A percentile compares a stretch with the other conserved stretches of the same genome.
These are phyloP conservation scores for Pleurotus platypus DNA, from an alignment of 768 basidiomycete genomes.

Conservation along the genomic window DNA sequence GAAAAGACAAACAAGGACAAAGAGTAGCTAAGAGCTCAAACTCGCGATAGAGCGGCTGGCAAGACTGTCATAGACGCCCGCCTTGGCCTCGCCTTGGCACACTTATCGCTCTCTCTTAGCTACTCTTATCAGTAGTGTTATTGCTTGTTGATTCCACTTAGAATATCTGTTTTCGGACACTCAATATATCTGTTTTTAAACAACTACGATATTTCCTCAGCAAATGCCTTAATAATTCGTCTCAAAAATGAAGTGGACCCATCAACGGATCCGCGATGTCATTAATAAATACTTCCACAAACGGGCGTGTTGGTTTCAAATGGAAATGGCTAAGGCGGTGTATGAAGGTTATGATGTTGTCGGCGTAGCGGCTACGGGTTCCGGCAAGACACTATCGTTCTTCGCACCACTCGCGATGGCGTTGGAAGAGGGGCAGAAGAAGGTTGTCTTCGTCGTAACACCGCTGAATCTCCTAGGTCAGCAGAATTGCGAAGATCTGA, in stretches of 20 bases:
- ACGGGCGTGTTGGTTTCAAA: constrained; percentile 15
- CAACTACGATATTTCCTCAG: no score
- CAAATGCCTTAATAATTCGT: no score
- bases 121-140: no score
- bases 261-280: constrained; percentile 3
- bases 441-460: constrained; percentile 21
- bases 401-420: constrained; percentile 17
- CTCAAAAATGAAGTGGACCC: not conserved
- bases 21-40: no score
- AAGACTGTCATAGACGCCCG: no score
- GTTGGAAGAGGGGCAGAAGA: constrained; percentile 12
- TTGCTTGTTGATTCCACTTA: no score
- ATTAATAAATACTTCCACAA: constrained; percentile 13
- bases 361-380: constrained; percentile 14
- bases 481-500: constrained; percentile 19
- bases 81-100: no score
- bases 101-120: no score
- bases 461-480: constrained; percentile 27
- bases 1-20: no score
- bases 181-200: no score
- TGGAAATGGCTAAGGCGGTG: constrained; percentile 9
- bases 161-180: no score
- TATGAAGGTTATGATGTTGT: constrained; percentile 15
- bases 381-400: constrained; percentile 19
- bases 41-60: no score